Conservation (phyloP, 306 rosid genomes). For the Dryas drummondii region DNA sequence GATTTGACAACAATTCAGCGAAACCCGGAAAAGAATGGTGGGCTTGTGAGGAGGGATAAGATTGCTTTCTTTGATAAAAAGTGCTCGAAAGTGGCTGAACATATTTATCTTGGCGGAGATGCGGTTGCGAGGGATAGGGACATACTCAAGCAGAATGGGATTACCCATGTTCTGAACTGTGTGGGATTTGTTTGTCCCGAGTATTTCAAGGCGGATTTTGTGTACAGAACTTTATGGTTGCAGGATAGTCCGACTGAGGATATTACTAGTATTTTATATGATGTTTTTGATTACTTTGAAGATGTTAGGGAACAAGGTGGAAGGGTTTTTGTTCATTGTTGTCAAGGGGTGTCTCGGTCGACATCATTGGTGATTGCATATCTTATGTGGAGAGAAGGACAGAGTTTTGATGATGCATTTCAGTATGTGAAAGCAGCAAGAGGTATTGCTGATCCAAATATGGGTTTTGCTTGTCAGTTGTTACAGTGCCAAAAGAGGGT, state of each 20-base stretch:
- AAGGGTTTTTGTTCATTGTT: slow-evolving; percentile 96
- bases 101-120: slow-evolving; percentile 95
- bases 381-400: slow-evolving; percentile 99
- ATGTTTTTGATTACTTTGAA: slow-evolving; percentile 97
- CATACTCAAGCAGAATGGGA: slow-evolving; percentile 80
- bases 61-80: slow-evolving; percentile 96
- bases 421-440: slow-evolving; percentile 99
- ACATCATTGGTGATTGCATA: slow-evolving; percentile 97
- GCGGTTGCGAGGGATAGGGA: slow-evolving; percentile 96
- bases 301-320: slow-evolving; percentile 92
- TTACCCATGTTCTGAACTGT: slow-evolving; percentile 91
- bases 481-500: slow-evolving; percentile 99
- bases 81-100: slow-evolving; percentile 94
- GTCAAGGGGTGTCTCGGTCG: slow-evolving; percentile 98
- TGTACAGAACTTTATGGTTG: slow-evolving; percentile 93
- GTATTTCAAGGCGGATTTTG: slow-evolving; percentile 81
- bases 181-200: slow-evolving; percentile 98
- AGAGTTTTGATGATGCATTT: slow-evolving; percentile 98
- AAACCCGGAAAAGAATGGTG: slow-evolving; percentile 71
- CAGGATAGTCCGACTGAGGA: slow-evolving; percentile 98
- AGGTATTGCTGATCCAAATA: slow-evolving; percentile 97
- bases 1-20: slow-evolving; percentile 90
- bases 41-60: slow-evolving; percentile 95
- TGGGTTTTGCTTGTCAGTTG: slow-evolving; percentile 99
- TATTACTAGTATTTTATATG: slow-evolving; percentile 89